Base-by-base conservation (phyloP, 2,329 filamentous ascomycete species). In the Fusarium nematophilum region DNA sequence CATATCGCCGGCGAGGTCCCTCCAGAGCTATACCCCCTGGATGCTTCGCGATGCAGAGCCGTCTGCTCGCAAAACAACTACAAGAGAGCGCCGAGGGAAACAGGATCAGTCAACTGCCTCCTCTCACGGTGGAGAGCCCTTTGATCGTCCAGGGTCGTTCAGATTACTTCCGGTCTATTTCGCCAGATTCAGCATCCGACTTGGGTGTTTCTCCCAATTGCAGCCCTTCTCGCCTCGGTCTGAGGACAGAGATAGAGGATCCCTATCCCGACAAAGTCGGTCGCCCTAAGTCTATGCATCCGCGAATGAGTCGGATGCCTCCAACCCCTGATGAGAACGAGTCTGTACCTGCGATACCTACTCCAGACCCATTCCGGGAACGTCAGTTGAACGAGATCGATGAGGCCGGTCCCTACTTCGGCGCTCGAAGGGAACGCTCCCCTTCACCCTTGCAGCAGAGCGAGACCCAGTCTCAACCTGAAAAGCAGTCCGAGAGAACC, bases 21-120 rank as follows among this genome's bases (percentile, higher is more conserved):
- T 15, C 95, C 95, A 5, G 91, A 95, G 46, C 83, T 98, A 52
- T 98, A 95, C 7, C 95, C 95, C 9, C 85, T 99, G 63, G 95
- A 99, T 82, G 94, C 40, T 96, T 99, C 73, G 94, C 93, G 17
- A 84, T 94, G 60, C 94, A 98, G 72, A 96, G 93, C 68, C 89
- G 94, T 53, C 80, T 95, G 67, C 84, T 99, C 45, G 93, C 93
- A 31, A 91, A 87, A 76, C 90, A 96, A 76, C 86, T 99, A 58
- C 90, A 97, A 74, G 89, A 95, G 66, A 89, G 86, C 61, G 85
- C 86, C 70, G 85, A 86, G 59, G 93, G 91, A 43, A 87, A 88
- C 63, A 86, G 93, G 53, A 85, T 97, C 76, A 97, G 93, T 77
- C 86, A 94, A 33, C 79, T 98, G 36, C 92, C 93, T 3, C 92